A percentile compares a stretch with the other conserved stretches of the same genome.
Evolutionary conservation across 2,329 filamentous ascomycete genomes (phyloP).

Genomic region (Pezicula neosporulosa): DNA sequence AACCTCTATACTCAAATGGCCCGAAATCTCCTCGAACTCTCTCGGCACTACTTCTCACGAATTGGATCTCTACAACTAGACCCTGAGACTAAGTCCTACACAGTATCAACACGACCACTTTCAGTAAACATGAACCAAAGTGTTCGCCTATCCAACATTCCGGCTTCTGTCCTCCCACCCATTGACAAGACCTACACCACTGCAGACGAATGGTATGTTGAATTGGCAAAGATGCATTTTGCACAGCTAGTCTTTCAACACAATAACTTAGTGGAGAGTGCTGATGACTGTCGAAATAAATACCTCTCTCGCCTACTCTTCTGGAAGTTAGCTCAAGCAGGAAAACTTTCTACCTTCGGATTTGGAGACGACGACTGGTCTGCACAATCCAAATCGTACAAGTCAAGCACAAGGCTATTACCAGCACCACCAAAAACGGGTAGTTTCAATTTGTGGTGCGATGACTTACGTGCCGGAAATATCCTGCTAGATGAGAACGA

Average conservation of each 20-base stretch:
- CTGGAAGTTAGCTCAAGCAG: slow-evolving; percentile 25
- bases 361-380: slow-evolving; percentile 24
- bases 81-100: background rate
- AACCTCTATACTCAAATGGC: slow-evolving; percentile 5
- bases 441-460: slow-evolving; percentile 26
- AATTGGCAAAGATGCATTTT: slow-evolving; percentile 9
- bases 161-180: slow-evolving; percentile 2
- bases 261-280: slow-evolving; percentile 32
- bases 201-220: slow-evolving; percentile 7
- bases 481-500: slow-evolving; percentile 26
- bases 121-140: slow-evolving; percentile 12
- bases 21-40: slow-evolving; percentile 4
- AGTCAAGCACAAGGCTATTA: background rate
- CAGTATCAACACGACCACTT: slow-evolving; percentile 3
- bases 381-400: slow-evolving; percentile 8
- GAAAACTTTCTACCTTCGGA: slow-evolving; percentile 6
- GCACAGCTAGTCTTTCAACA: slow-evolving; percentile 29
- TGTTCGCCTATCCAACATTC: slow-evolving; percentile 4
- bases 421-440: slow-evolving; percentile 16
- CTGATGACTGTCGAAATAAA: slow-evolving; percentile 37
- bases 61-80: slow-evolving; percentile 7
- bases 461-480: slow-evolving; percentile 31
- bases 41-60: background rate
- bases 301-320: slow-evolving; percentile 38
- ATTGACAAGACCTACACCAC: slow-evolving; percentile 4